These are phyloP conservation scores for Chaetomiaceae sp. DNA, from an alignment of 2,329 filamentous ascomycete genomes.

Conservation along the genomic window DNA sequence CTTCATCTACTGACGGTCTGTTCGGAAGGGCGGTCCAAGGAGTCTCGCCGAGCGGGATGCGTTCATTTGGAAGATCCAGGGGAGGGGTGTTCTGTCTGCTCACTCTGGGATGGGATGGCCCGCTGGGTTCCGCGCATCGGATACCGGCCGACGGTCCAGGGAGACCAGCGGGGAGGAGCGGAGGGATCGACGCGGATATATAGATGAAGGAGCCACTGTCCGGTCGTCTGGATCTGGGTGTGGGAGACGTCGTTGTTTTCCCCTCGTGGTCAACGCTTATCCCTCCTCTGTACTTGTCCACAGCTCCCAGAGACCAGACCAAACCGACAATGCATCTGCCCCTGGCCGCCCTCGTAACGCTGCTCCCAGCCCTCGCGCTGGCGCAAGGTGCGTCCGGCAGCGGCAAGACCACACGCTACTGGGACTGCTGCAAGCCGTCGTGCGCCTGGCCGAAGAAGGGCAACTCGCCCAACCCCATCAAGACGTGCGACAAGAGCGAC, in stretches of 20 bases:
- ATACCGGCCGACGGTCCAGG: not conserved
- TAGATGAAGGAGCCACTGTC: too few relatives aligned
- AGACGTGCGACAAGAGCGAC: conserved; percentile 44
- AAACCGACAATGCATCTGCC: conserved; percentile 21
- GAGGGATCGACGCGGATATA: too few relatives aligned
- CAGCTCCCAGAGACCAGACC: too few relatives aligned
- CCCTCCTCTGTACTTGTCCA: too few relatives aligned
- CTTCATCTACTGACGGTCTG: conserved; percentile 18
- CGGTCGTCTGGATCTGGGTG: too few relatives aligned
- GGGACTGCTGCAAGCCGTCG: conserved; percentile 56
- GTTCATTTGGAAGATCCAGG: conserved; percentile 23
- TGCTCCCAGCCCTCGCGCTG: conserved; percentile 17
- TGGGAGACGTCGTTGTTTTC: too few relatives aligned
- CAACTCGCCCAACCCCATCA: conserved; percentile 34
- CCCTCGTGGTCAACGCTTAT: too few relatives aligned
- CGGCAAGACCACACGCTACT: conserved; percentile 34
- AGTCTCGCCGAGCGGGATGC: conserved; percentile 1
- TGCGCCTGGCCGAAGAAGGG: conserved; percentile 49
- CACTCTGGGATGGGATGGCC: not conserved
- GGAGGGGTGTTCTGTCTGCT: conserved; percentile 11
- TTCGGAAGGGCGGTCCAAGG: conserved; percentile 9
- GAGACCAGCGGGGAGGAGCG: not conserved
- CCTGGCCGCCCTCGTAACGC: conserved; percentile 19
- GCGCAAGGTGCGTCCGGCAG: conserved; percentile 25
- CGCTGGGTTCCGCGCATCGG: not conserved